A percentile compares a stretch with the other conserved stretches of the same genome.
These are phyloP conservation scores for Camellia lanceoleosa DNA, from an alignment of 148 eudicot species.

Conservation along the genomic window DNA sequence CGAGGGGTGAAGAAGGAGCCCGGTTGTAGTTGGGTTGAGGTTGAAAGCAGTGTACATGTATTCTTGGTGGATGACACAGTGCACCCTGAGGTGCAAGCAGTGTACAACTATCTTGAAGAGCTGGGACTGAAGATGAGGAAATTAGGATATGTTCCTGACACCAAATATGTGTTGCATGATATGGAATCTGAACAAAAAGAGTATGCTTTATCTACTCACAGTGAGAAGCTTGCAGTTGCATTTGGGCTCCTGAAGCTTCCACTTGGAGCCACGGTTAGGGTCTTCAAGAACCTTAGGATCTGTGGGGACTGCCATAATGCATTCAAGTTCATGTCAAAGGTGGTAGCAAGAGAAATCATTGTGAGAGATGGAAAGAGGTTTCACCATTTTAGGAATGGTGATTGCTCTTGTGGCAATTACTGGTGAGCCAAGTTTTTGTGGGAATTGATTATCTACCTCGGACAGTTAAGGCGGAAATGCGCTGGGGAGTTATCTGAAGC, in stretches of 20 bases:
- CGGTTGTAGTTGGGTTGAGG: conserved; percentile 74
- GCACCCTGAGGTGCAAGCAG: conserved; percentile 57
- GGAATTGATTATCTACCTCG: background rate
- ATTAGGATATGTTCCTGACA: conserved; percentile 60
- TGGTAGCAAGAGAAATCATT: conserved; percentile 69
- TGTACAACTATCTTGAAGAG: conserved; percentile 50
- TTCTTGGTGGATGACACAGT: conserved; percentile 56
- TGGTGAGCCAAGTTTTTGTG: conserved; percentile 45
- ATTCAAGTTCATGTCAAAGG: conserved; percentile 76
- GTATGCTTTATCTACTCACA: conserved; percentile 53
- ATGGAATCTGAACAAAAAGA: conserved; percentile 60
- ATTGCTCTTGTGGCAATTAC: conserved; percentile 88
- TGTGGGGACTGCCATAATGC: conserved; percentile 94
- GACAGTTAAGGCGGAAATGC: background rate
- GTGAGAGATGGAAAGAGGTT: conserved; percentile 95
- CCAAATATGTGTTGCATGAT: conserved; percentile 54
- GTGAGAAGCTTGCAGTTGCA: conserved; percentile 71
- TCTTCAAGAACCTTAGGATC: conserved; percentile 63
- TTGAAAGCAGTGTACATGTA: conserved; percentile 53
- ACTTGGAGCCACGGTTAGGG: conserved; percentile 54
- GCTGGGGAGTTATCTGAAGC: background rate
- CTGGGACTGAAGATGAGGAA: conserved; percentile 49
- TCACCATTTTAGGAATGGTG: conserved; percentile 84
- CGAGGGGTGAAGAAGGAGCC: conserved; percentile 70
- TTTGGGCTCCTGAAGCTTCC: conserved; percentile 65